Evolutionary conservation across 2,329 filamentous ascomycete species (phyloP), one percentile per base, ranked within the genome.

Genomic region (Exophiala lecanii-corni): DNA sequence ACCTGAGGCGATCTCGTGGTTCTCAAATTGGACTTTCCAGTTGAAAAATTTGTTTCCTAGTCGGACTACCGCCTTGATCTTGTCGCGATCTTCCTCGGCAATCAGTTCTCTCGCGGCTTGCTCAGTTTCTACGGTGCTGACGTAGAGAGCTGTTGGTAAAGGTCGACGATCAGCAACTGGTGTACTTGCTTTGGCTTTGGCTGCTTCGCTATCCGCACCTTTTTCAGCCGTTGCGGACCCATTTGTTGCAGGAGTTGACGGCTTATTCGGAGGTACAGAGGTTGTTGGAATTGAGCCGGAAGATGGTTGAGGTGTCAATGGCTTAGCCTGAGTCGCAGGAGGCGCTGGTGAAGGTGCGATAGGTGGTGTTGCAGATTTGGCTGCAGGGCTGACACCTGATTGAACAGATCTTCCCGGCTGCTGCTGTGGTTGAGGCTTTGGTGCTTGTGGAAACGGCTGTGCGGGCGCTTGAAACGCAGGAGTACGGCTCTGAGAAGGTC

Each of bases 11-110:
- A 94, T 86, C 55, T 94, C 84, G 2, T 73, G 61, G 2, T 76
- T 86, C 61, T 83, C 80, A 69, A 97, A 97, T 54, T 89, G 83
- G 18, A 87, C 88, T 37, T 95, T 86, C 68, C 84, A 89, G 70
- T 88, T 88, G 71, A 87, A 87, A 49, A 81, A 80, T 58, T 80
- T 80, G 59, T 73, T 71, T 43, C 78, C 65, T 58, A 71, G 72
- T 53, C 70, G 68, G 34, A 88, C 82, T 38, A 91, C 74, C 66
- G 82, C 83, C 41, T 79, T 66, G 53, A 96, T 87, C 70, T 94
- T 96, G 21, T 77, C 62, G 60, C 80, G 82, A 60, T 96, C 88
- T 57, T 94, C 86, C 9, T 92, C 82, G 1, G 79, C 73, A 61
- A 98, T 91, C 17, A 95, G 73, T 23, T 86, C 82, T 43, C 84